phyloP scores from a whole-genome alignment of 257 asterid species.

The Solanum virginianum region DNA sequence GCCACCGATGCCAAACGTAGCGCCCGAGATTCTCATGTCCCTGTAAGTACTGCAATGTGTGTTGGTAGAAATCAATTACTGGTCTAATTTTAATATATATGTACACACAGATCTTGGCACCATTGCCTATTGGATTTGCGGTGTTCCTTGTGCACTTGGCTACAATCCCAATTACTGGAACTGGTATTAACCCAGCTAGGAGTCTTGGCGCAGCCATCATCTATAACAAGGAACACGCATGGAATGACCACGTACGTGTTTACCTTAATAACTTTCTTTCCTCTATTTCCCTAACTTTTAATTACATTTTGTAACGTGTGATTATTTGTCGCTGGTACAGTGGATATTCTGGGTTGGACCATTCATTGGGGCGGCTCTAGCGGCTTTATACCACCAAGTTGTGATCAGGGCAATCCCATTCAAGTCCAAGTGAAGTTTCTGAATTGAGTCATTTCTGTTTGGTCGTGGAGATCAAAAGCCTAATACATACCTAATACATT shows the following conservation, averaged over 20 bases:
- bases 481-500: too few relatives aligned
- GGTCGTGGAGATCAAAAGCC: background rate
- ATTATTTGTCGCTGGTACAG: constrained; percentile 2
- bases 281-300: background rate
- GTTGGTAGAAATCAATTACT: background rate
- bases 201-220: constrained; percentile 29
- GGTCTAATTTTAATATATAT: background rate
- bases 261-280: background rate
- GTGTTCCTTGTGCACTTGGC: constrained; percentile 30
- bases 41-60: constrained; percentile 9
- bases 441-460: background rate
- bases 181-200: constrained; percentile 30
- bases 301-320: background rate
- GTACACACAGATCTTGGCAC: constrained; percentile 6
- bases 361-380: constrained; percentile 24
- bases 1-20: constrained; percentile 31
- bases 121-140: constrained; percentile 27
- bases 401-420: constrained; percentile 33
- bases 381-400: constrained; percentile 24
- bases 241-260: constrained; percentile 19
- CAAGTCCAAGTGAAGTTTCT: constrained; percentile 16
- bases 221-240: constrained; percentile 12
- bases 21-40: constrained; percentile 33
- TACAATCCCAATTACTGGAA: constrained; percentile 26
- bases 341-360: constrained; percentile 38